Percentiles rank a stretch among this genome's conserved stretches.
These are phyloP conservation scores for Comarum palustre DNA, from an alignment of 306 rosid species.

Conservation along the genomic window DNA sequence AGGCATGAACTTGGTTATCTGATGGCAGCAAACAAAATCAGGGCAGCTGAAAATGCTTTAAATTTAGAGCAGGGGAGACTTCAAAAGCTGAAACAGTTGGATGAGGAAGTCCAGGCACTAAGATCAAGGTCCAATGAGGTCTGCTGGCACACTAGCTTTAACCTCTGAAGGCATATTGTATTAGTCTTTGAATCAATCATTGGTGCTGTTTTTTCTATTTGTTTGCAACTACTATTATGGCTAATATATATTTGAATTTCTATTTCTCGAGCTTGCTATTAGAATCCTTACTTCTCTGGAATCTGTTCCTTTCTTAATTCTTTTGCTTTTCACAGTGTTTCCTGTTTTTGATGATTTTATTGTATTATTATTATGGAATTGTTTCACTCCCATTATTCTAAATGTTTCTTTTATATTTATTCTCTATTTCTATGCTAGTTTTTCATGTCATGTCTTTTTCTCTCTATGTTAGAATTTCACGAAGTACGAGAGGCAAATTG, in stretches of 20 bases:
- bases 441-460: constrained; percentile 15
- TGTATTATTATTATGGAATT: neutral
- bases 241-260: neutral
- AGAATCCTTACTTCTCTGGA: neutral
- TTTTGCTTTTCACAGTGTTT: constrained; percentile 10
- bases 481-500: constrained; percentile 52
- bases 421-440: constrained; percentile 1
- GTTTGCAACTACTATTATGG: neutral
- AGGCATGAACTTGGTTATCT: constrained; percentile 21
- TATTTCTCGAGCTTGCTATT: neutral
- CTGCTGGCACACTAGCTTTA: constrained; percentile 18
- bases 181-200: neutral
- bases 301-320: neutral
- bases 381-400: neutral
- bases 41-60: constrained; percentile 66
- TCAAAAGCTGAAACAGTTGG: constrained; percentile 56
- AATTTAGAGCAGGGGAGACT: constrained; percentile 63
- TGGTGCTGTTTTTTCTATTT: neutral
- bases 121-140: constrained; percentile 61
- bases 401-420: constrained; percentile 2
- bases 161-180: neutral
- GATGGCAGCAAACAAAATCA: constrained; percentile 50
- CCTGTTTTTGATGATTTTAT: constrained; percentile 11
- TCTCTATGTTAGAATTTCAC: constrained; percentile 48
- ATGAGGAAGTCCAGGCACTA: constrained; percentile 47